Evolutionary conservation across 164 flowering plant species (phyloP), one percentile per base, ranked within the genome.

Genomic region (Houttuynia cordata): DNA sequence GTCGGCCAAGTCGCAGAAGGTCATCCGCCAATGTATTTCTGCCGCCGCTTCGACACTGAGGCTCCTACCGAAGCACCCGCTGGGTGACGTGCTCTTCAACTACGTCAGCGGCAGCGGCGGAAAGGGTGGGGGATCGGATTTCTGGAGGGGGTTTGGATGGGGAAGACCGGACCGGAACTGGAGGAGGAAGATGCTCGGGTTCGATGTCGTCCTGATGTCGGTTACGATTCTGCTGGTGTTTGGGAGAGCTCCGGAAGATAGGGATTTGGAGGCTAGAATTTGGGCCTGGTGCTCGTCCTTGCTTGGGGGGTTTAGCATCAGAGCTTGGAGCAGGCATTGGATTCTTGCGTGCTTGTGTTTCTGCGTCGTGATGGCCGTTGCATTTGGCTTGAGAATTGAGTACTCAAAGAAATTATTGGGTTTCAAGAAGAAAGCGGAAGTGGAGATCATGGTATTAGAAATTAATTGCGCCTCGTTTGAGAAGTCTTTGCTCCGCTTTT

Each of bases 61-160:
- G 51, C 24, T 45, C n/a, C 8, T 59, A 19, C 14, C 50, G 40
- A 41, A 4, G 21, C 52, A 25, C 9, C 30, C 51, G 24, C 45
- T 45, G 13, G 37, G 37, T n/a, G n/a, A n/a, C 23, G 52, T 59
- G 30, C 23, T 59, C 30, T 23, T 45, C 34, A 24, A 59, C 62
- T 49, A 50, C 23, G 52, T 34, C 23, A 52, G 52, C 23, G 52
- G 62, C 19, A 54, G 18, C 51, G 52, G 52, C 7, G 62, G 52
- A 14, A 24, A 22, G 23, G 57, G 57, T 17, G 57, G 57, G 17
- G 57, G 57, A 4, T 54, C 57, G 15, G 57, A 22, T 4, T 54
- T 54, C 17, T 54, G 51, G 62, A 59, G 45, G 52, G 62, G 52
- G 50, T 59, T 59, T 24, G 62, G 62, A 12, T 45, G 52, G 57